Percentiles rank a stretch among this genome's conserved stretches.
phyloP scores from a whole-genome alignment of 495 filamentous ascomycete genomes.

The Lasiosphaeria miniovina region DNA sequence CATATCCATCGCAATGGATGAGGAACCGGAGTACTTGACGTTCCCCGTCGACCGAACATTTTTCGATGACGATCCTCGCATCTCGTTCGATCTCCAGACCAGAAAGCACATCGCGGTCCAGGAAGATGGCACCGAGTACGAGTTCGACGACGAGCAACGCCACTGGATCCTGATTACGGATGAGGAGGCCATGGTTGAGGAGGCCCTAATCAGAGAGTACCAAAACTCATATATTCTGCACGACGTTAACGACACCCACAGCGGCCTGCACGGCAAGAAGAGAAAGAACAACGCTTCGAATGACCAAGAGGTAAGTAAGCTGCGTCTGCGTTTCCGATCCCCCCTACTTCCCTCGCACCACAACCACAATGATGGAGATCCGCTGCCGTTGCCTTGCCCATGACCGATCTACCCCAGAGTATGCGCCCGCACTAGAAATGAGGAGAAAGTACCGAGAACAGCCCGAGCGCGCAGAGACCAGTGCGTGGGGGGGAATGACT shows the following conservation, averaged over 20 bases:
- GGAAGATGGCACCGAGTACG: conserved; percentile 81
- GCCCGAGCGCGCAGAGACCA: conserved; percentile 4
- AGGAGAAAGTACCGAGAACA: conserved; percentile 9
- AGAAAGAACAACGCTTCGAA: conserved; percentile 67
- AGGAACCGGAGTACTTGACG: conserved; percentile 31
- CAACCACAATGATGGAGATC: neutral
- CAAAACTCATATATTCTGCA: conserved; percentile 60
- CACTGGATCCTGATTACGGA: conserved; percentile 83
- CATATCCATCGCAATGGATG: neutral
- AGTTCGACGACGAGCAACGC: conserved; percentile 67
- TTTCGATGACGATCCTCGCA: conserved; percentile 78
- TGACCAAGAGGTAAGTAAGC: conserved; percentile 56
- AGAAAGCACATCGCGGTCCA: conserved; percentile 80
- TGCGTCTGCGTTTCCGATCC: conserved; percentile 13
- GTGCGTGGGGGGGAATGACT: conserved; percentile 22
- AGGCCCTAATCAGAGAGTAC: conserved; percentile 70
- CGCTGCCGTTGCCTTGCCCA: too few species aligned
- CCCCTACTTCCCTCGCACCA: conserved; percentile 7
- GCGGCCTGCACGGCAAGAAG: conserved; percentile 52
- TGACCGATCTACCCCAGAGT: too few species aligned
- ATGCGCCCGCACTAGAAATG: too few species aligned
- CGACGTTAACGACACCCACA: conserved; percentile 43
- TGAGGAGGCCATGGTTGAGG: conserved; percentile 37
- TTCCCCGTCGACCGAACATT: conserved; percentile 72
- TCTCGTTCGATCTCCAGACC: conserved; percentile 79